Conservation (phyloP, 1,284 basidiomycete species). For the Malassezia psittaci region DNA sequence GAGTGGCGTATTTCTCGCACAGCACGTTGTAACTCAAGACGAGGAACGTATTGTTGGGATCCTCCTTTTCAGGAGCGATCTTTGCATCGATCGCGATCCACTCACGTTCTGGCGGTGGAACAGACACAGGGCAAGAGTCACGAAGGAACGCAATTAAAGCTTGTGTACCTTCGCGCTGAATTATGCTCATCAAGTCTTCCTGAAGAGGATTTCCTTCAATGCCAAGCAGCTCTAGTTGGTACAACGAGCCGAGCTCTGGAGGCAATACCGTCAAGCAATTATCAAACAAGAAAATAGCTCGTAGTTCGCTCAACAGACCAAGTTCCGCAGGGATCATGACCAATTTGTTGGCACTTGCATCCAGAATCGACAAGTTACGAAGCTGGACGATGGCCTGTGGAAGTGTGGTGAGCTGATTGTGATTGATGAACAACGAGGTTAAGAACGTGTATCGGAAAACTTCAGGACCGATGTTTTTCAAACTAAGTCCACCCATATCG, state of each 20-base stretch:
- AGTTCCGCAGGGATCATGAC: constrained; percentile 71
- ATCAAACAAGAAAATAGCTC: constrained; percentile 90
- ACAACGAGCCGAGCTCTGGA: constrained; percentile 74
- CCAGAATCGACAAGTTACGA: constrained; percentile 76
- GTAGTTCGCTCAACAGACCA: constrained; percentile 78
- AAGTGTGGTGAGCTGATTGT: constrained; percentile 73
- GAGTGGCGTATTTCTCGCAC: constrained; percentile 80
- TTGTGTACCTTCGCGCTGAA: constrained; percentile 85
- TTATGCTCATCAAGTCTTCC: constrained; percentile 61
- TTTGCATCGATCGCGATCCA: constrained; percentile 70
- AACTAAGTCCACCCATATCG: constrained; percentile 88
- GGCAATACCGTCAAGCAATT: constrained; percentile 79
- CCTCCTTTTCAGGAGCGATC: constrained; percentile 51
- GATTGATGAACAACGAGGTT: constrained; percentile 90
- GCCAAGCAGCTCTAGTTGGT: constrained; percentile 84
- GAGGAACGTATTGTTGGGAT: constrained; percentile 58
- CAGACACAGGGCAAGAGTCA: constrained; percentile 71
- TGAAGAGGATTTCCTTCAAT: constrained; percentile 93
- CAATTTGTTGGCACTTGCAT: constrained; percentile 83
- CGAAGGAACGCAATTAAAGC: constrained; percentile 78
- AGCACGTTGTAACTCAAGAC: constrained; percentile 89
- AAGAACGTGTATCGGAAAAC: constrained; percentile 87
- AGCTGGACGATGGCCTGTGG: constrained; percentile 76
- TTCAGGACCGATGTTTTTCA: constrained; percentile 76
- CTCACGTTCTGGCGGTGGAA: constrained; percentile 69